Percentiles rank a stretch among this genome's conserved stretches.
These are phyloP conservation scores for Trichoderma simmonsii DNA, from an alignment of 2,329 filamentous ascomycete species.

Conservation along the genomic window DNA sequence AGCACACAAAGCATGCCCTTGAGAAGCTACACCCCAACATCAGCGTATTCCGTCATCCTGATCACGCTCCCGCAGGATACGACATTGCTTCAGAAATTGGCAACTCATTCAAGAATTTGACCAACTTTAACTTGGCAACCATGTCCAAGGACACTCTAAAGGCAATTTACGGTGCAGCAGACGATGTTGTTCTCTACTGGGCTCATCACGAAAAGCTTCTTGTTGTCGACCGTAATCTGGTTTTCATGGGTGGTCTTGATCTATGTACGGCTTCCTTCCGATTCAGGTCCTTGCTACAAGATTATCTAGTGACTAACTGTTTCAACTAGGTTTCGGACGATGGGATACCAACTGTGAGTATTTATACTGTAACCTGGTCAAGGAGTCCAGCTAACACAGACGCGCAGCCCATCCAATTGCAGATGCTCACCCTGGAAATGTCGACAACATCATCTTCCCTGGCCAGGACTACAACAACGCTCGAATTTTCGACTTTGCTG, in stretches of 20 bases:
- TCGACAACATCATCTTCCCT: constrained; percentile 75
- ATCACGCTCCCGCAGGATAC: constrained; percentile 74
- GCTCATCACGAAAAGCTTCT: constrained; percentile 92
- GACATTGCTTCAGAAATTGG: constrained; percentile 67
- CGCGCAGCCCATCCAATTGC: constrained; percentile 67
- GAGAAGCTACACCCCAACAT: constrained; percentile 81
- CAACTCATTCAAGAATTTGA: constrained; percentile 51
- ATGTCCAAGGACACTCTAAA: constrained; percentile 71
- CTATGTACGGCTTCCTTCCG: constrained; percentile 52
- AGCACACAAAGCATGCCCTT: constrained; percentile 76
- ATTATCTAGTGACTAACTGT: constrained; percentile 23
- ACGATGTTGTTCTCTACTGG: constrained; percentile 84
- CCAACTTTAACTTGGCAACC: constrained; percentile 56
- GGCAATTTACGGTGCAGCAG: constrained; percentile 75
- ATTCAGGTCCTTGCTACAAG: not conserved
- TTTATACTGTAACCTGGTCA: not conserved
- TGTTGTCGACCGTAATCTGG: constrained; percentile 71
- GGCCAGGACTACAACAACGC: constrained; percentile 95
- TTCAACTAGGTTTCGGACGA: constrained; percentile 64
- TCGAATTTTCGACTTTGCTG: constrained; percentile 74
- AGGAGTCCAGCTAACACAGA: constrained; percentile 19
- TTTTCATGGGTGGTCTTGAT: constrained; percentile 90
- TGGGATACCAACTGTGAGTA: constrained; percentile 75
- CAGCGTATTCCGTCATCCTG: constrained; percentile 83
- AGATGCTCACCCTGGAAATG: constrained; percentile 74